These are phyloP conservation scores for Xylaria acuta DNA, from an alignment of 495 filamentous ascomycete genomes.

Conservation along the genomic window DNA sequence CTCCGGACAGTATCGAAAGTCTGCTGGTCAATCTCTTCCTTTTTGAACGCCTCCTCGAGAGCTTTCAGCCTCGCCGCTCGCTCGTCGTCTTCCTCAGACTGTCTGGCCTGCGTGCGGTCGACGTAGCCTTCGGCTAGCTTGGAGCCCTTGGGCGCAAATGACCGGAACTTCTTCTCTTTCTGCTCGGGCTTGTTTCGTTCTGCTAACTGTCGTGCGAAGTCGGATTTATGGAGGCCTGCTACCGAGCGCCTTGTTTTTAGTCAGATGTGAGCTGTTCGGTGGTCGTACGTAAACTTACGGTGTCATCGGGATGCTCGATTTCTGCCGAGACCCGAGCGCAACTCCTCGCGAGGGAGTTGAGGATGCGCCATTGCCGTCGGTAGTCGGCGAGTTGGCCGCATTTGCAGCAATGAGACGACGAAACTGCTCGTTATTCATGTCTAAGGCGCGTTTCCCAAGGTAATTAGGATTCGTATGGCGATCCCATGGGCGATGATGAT, in stretches of 20 bases:
- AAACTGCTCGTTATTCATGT: constrained; percentile 97
- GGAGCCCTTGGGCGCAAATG: constrained; percentile 82
- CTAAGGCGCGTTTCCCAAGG: background rate
- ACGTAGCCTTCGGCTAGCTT: constrained; percentile 80
- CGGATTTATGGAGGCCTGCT: constrained; percentile 56
- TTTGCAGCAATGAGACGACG: constrained; percentile 76
- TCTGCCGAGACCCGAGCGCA: constrained; percentile 68
- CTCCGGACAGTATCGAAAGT: constrained; percentile 74
- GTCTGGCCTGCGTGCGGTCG: constrained; percentile 72
- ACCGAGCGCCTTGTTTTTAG: constrained; percentile 68
- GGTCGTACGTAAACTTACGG: constrained; percentile 59
- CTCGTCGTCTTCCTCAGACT: constrained; percentile 66
- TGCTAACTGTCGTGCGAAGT: constrained; percentile 86
- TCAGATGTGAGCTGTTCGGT: constrained; percentile 31
- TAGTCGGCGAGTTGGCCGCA: constrained; percentile 42
- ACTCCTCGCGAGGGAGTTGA: constrained; percentile 41
- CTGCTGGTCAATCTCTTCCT: constrained; percentile 76
- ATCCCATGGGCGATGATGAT: background rate
- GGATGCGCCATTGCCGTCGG: constrained; percentile 47
- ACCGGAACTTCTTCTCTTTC: constrained; percentile 73
- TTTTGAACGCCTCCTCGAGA: constrained; percentile 81
- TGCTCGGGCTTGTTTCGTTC: constrained; percentile 67
- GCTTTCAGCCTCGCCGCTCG: constrained; percentile 71
- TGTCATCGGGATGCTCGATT: constrained; percentile 85
- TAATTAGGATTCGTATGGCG: background rate